phyloP scores from a whole-genome alignment of 2,329 filamentous ascomycete species.

The Aspergillus sergii region DNA sequence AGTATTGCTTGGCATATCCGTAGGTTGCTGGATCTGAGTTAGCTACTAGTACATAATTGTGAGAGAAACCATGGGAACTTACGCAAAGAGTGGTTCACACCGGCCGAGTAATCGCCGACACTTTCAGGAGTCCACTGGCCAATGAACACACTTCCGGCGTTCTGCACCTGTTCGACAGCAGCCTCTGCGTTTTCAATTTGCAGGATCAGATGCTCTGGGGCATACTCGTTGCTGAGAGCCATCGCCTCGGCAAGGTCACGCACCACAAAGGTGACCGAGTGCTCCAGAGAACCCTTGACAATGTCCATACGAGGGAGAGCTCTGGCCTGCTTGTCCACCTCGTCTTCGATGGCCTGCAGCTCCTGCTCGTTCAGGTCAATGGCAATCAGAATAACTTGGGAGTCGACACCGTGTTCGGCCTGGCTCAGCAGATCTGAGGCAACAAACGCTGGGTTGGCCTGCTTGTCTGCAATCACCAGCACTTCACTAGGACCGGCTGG shows the following conservation, averaged over 20 bases:
- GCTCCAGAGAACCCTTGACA: conserved; percentile 83
- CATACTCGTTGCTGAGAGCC: conserved; percentile 87
- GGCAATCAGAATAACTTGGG: conserved; percentile 89
- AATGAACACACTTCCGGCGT: conserved; percentile 94
- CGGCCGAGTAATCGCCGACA: conserved; percentile 96
- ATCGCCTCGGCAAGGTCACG: conserved; percentile 72
- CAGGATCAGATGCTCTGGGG: conserved; percentile 93
- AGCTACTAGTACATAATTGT: conserved; percentile 14
- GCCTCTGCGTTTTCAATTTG: conserved; percentile 78
- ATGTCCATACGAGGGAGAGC: conserved; percentile 90
- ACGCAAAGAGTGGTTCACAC: conserved; percentile 97
- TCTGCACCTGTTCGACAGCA: conserved; percentile 77
- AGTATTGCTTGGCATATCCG: conserved; percentile 97
- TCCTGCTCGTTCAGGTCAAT: conserved; percentile 74
- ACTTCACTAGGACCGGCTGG: conserved; percentile 95
- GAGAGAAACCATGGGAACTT: conserved; percentile 50
- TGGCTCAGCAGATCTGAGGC: conserved; percentile 93
- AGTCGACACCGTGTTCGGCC: conserved; percentile 95
- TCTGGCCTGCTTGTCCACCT: conserved; percentile 83
- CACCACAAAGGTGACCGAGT: conserved; percentile 85
- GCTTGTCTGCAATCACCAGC: conserved; percentile 88
- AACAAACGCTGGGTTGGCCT: conserved; percentile 89
- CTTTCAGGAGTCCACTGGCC: conserved; percentile 97
- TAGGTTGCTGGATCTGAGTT: conserved; percentile 72
- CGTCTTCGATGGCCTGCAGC: conserved; percentile 83